These are phyloP conservation scores for Entomortierella lignicola DNA, from an alignment of 192 early-diverging fungal genomes.

Conservation along the genomic window DNA sequence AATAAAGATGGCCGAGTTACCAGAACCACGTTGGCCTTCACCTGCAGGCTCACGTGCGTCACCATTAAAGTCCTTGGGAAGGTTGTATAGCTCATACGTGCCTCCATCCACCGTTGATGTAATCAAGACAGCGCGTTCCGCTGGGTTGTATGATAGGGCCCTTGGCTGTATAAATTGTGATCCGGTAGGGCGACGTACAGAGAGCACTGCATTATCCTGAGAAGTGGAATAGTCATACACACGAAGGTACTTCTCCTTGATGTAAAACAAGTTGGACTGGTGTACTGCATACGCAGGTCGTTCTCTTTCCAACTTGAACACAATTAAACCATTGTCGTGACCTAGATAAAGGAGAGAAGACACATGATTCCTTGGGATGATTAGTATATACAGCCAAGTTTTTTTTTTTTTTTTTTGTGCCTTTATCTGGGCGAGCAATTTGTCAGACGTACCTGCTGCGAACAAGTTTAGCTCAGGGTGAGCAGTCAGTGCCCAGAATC, in stretches of 20 bases:
- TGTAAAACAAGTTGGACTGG: slow-evolving; percentile 87
- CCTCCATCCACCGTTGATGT: slow-evolving; percentile 90
- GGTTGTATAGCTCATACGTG: slow-evolving; percentile 88
- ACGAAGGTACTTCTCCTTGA: slow-evolving; percentile 89
- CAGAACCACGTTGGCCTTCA: slow-evolving; percentile 83
- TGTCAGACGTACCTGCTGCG: slow-evolving; percentile 60
- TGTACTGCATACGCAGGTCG: slow-evolving; percentile 90
- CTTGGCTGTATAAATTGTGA: slow-evolving; percentile 82
- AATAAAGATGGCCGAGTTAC: slow-evolving; percentile 90
- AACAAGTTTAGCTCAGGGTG: slow-evolving; percentile 99
- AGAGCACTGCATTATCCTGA: slow-evolving; percentile 81
- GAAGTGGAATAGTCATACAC: slow-evolving; percentile 82
- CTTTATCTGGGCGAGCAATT: neutral
- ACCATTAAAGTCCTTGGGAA: slow-evolving; percentile 77
- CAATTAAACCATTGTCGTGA: slow-evolving; percentile 97
- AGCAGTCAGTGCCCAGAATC: slow-evolving; percentile 94
- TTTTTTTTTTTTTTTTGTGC: no score
- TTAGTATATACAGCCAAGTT: no score
- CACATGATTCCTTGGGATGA: no score
- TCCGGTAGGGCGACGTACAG: slow-evolving; percentile 80
- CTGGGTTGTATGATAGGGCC: slow-evolving; percentile 93
- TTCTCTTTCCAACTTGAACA: slow-evolving; percentile 99
- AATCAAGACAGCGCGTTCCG: slow-evolving; percentile 90
- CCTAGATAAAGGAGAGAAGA: slow-evolving; percentile 57
- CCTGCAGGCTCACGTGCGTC: slow-evolving; percentile 69